A percentile compares a stretch with the other conserved stretches of the same genome.
Conservation (phyloP, 1,139 yeast genomes). For the Meyerozyma elateridarum region DNA sequence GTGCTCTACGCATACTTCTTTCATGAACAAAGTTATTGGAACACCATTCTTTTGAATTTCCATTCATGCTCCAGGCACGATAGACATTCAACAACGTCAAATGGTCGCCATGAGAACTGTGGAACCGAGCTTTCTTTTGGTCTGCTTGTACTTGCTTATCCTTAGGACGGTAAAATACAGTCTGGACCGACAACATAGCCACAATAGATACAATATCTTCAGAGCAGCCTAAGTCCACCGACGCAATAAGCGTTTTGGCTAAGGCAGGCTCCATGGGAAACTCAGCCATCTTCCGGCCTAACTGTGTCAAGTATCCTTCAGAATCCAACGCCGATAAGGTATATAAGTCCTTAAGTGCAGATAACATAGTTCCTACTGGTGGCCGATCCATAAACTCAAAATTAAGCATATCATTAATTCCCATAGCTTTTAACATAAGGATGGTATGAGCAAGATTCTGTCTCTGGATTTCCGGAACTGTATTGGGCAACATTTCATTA, state of each 20-base stretch:
- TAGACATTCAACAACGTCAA: constrained; percentile 78
- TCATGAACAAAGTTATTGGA: constrained; percentile 77
- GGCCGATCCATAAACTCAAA: constrained; percentile 98
- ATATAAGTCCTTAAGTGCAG: constrained; percentile 81
- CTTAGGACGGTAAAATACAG: constrained; percentile 79
- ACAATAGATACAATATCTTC: constrained; percentile 82
- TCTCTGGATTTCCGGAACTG: constrained; percentile 90
- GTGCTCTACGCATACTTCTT: constrained; percentile 69
- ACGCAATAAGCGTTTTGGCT: constrained; percentile 73
- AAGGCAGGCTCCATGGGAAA: constrained; percentile 95
- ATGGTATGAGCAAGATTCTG: constrained; percentile 84
- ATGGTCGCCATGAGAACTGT: constrained; percentile 83
- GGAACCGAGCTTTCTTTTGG: constrained; percentile 66
- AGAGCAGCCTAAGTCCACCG: constrained; percentile 71
- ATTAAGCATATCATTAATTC: constrained; percentile 70
- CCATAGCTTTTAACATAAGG: constrained; percentile 91
- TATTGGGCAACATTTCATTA: constrained; percentile 76
- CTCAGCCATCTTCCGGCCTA: constrained; percentile 83
- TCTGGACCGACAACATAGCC: constrained; percentile 88
- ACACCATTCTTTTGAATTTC: constrained; percentile 72
- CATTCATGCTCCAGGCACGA: constrained; percentile 66
- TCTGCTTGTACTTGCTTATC: constrained; percentile 76
- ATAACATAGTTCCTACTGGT: constrained; percentile 63
- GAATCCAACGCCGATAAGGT: constrained; percentile 80
- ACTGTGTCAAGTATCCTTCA: constrained; percentile 64